Conservation (phyloP, 257 asterid genomes). For the Solanum ossicruentum region DNA sequence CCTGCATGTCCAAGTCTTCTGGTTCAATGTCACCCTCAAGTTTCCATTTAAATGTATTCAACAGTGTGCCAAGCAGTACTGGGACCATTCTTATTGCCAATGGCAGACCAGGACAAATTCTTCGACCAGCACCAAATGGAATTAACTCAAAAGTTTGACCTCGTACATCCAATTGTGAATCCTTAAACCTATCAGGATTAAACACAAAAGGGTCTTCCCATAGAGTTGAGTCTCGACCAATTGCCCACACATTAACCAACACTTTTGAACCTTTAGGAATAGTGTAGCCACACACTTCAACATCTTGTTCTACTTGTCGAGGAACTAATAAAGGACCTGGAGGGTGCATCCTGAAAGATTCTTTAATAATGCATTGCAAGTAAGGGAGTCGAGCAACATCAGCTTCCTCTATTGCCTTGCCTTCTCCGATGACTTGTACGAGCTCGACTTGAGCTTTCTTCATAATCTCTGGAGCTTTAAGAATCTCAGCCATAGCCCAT, state of each 20-base stretch:
- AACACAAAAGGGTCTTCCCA: not conserved
- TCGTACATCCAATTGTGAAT: not conserved
- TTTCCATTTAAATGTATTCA: not conserved
- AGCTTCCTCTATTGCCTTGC: not conserved
- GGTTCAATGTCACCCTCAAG: not conserved
- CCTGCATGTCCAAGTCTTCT: not conserved
- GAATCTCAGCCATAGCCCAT: not conserved
- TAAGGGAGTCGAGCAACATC: not conserved
- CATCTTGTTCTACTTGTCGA: not conserved
- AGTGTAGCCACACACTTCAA: not conserved
- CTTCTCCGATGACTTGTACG: not conserved
- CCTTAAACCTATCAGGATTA: not conserved
- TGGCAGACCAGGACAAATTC: conserved; percentile 3
- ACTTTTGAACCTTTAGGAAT: not conserved
- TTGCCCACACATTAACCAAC: not conserved
- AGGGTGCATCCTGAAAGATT: not conserved
- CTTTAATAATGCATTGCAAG: not conserved
- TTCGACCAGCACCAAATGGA: conserved; percentile 6
- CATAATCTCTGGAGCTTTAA: not conserved
- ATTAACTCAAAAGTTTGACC: conserved; percentile 1
- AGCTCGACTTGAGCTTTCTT: not conserved
- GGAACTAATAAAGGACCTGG: not conserved
- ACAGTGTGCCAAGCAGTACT: not conserved
- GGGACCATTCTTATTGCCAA: conserved; percentile 1
- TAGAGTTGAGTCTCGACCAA: not conserved